Conservation (phyloP, 2,329 filamentous ascomycete species). For the Fonsecaea pedrosoi region DNA sequence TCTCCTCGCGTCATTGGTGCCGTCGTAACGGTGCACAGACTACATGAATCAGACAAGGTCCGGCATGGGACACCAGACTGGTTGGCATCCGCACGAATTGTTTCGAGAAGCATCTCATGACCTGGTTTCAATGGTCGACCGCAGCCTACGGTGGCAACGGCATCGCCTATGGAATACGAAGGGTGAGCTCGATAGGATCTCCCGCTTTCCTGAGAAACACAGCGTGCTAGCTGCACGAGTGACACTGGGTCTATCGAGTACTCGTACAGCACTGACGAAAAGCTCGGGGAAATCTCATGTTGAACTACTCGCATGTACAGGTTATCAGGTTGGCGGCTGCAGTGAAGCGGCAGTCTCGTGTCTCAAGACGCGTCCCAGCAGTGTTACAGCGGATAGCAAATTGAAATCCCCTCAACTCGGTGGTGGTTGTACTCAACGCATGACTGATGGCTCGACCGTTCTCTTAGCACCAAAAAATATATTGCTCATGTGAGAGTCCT, state of each 20-base stretch:
- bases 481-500: neutral
- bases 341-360: constrained; percentile 29
- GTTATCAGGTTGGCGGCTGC: constrained; percentile 17
- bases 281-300: neutral
- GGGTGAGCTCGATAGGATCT: neutral
- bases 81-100: constrained; percentile 11
- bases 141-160: constrained; percentile 2
- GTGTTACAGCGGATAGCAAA: constrained; percentile 20
- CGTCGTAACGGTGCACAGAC: constrained; percentile 27
- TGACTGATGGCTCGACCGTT: neutral
- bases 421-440: constrained; percentile 7
- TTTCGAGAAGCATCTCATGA: constrained; percentile 28
- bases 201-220: neutral
- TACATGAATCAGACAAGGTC: constrained; percentile 5
- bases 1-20: constrained; percentile 27
- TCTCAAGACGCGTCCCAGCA: constrained; percentile 35
- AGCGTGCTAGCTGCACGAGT: neutral
- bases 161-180: constrained; percentile 8
- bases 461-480: neutral
- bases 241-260: neutral
- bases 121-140: constrained; percentile 8
- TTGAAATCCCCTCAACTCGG: constrained; percentile 9
- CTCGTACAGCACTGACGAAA: neutral
- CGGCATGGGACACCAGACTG: constrained; percentile 3
- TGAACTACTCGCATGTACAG: neutral